These are phyloP conservation scores for Fusarium sp. DNA, from an alignment of 2,329 filamentous ascomycete species.

Conservation along the genomic window DNA sequence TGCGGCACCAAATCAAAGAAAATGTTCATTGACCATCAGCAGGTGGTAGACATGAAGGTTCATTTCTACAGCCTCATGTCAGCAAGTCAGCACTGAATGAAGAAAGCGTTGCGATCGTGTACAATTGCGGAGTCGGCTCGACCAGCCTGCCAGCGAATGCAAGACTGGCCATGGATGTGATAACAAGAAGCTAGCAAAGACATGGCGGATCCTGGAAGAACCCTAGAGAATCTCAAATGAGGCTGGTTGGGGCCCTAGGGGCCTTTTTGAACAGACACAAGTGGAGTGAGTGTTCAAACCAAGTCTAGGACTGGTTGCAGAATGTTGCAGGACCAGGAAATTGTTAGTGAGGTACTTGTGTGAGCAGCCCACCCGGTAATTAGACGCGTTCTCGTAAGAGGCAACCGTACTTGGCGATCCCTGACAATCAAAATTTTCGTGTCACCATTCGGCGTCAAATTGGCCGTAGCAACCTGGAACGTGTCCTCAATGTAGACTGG, in stretches of 20 bases:
- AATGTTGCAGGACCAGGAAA: constrained; percentile 43
- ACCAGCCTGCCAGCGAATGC: constrained; percentile 5
- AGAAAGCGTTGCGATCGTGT: constrained; percentile 15
- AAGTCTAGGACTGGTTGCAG: constrained; percentile 5
- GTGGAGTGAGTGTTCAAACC: constrained; percentile 27
- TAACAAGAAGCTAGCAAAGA: constrained; percentile 20
- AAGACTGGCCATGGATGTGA: constrained; percentile 1
- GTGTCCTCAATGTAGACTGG: constrained; percentile 36
- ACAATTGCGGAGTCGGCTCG: constrained; percentile 27
- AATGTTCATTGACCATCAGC: neutral
- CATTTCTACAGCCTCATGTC: neutral
- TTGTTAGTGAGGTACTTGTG: constrained; percentile 57
- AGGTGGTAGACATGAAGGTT: neutral
- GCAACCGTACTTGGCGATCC: constrained; percentile 50
- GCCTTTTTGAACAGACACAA: constrained; percentile 21
- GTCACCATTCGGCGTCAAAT: constrained; percentile 44
- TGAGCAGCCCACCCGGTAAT: constrained; percentile 32
- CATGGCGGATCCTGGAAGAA: constrained; percentile 36
- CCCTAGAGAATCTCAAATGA: constrained; percentile 39
- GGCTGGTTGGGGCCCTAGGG: constrained; percentile 31
- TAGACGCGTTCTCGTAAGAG: constrained; percentile 46
- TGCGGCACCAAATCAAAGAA: neutral
- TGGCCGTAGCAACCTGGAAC: constrained; percentile 34
- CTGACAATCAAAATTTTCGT: constrained; percentile 50
- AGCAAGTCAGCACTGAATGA: constrained; percentile 5